phyloP scores from a whole-genome alignment of 768 basidiomycete species.

The Galerina marginata region DNA sequence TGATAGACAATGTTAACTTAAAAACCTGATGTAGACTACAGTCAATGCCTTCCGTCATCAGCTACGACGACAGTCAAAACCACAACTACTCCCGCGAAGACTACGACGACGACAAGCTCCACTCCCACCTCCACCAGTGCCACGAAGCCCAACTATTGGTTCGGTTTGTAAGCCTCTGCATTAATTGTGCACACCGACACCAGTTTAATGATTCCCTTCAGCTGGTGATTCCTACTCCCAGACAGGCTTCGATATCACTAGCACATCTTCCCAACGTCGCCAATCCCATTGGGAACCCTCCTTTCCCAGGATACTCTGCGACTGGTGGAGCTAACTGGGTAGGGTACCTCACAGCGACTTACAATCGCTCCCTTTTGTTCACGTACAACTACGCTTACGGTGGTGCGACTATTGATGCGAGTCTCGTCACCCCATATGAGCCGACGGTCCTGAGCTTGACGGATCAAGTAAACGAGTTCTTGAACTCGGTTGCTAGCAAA shows the following conservation, averaged over 20 bases:
- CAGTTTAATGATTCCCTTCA: conserved; percentile 24
- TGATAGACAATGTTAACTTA: neutral
- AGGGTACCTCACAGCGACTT: conserved; percentile 53
- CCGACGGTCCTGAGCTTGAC: conserved; percentile 58
- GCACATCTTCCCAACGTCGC: conserved; percentile 46
- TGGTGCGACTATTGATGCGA: conserved; percentile 67
- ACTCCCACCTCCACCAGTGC: conserved; percentile 8
- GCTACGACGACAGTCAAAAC: conserved; percentile 14
- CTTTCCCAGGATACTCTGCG: conserved; percentile 58
- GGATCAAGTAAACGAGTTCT: conserved; percentile 68
- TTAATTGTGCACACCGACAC: neutral
- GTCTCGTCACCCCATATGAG: conserved; percentile 56
- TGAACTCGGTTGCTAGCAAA: conserved; percentile 49
- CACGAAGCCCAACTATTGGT: conserved; percentile 43
- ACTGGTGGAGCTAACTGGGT: conserved; percentile 67
- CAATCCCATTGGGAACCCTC: conserved; percentile 60
- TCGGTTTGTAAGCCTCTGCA: conserved; percentile 51
- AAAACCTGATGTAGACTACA: conserved; percentile 40
- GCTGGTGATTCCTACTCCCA: conserved; percentile 67
- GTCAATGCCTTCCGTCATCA: conserved; percentile 43
- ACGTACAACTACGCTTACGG: conserved; percentile 74
- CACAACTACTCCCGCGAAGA: neutral
- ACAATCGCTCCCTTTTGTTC: conserved; percentile 58
- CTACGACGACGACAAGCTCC: neutral
- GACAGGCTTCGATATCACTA: conserved; percentile 51